Base-by-base conservation (phyloP, 495 filamentous ascomycete genomes). In the Haplographium delicatum region DNA sequence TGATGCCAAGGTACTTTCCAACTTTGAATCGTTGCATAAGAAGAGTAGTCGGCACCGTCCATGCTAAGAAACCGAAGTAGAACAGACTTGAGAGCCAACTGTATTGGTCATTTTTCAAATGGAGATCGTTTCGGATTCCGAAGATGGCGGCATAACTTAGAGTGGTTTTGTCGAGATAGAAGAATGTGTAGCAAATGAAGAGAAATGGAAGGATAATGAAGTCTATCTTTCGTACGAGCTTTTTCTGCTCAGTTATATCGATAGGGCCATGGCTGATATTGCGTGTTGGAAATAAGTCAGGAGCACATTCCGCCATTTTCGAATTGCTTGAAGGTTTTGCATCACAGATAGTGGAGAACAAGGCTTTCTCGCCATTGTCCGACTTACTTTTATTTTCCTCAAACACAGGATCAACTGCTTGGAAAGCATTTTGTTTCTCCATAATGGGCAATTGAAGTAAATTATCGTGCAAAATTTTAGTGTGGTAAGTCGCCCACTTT, bases 61-160 rank as follows among this genome's bases (percentile, higher is more conserved):
- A 62, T 47, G 57, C 48, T 16, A 80, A 62, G 54, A 73, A 84
- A 3, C 82, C 82, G 54, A 84, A 76, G 57, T 84, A 82, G 66
- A 83, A 84, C 19, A 80, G 62, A n/a, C 69, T 72, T 2, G 69
- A 73, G 0, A 82, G 68, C 76, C 76, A 84, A 54, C 68, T 78
- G 47, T 83, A 83, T 50, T 82, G 68, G 5, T 71, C 64, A 18
- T 76, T 76, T 20, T 68, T 62, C 3, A 83, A 63, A 5, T 63
- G 35, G 19, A 69, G 59, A 42, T 72, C 76, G 11, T 77, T 65
- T 16, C 62, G 54, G 47, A 84, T 80, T 0, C 76, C 78, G 56
- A 83, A 82, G 44, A 82, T 53, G n/a, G 56, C 56, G 1, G 56
- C 56, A 53, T 58, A 58, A 11, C 38, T 39, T 3, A 53, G 33